Evolutionary conservation across 1,284 basidiomycete species (phyloP).

Genomic region (Leccinum variabile): DNA sequence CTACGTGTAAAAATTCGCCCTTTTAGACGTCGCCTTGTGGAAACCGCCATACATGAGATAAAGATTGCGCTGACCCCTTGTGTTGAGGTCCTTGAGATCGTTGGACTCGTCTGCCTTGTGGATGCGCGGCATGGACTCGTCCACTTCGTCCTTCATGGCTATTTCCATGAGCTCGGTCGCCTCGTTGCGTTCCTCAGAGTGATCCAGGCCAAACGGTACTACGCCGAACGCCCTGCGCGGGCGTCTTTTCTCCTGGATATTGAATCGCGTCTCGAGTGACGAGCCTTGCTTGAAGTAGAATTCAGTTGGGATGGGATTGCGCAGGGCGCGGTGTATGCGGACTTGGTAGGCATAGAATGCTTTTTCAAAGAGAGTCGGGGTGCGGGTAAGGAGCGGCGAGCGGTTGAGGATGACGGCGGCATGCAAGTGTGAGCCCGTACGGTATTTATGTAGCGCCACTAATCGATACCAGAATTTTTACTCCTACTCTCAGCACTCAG

Average conservation of each 20-base stretch:
- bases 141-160: conserved; percentile 61
- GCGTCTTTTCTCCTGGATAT: conserved; percentile 66
- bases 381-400: conserved; percentile 78
- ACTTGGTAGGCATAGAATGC: conserved; percentile 88
- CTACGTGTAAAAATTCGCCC: conserved; percentile 71
- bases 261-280: conserved; percentile 81
- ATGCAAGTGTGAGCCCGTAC: conserved; percentile 25
- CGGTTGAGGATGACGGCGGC: conserved; percentile 81
- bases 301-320: conserved; percentile 85
- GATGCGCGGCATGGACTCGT: conserved; percentile 57
- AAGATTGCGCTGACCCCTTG: conserved; percentile 81
- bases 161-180: conserved; percentile 58
- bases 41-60: conserved; percentile 84
- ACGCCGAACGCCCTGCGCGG: conserved; percentile 73
- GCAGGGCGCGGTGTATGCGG: conserved; percentile 79
- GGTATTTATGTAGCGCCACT: too few relatives aligned
- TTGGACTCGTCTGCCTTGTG: conserved; percentile 62
- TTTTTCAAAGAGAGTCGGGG: conserved; percentile 76
- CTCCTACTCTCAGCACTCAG: too few relatives aligned
- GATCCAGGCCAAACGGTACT: conserved; percentile 47
- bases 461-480: too few relatives aligned
- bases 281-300: conserved; percentile 97
- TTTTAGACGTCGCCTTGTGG: conserved; percentile 67
- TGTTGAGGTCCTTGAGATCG: conserved; percentile 76
- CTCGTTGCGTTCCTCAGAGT: conserved; percentile 50